These are phyloP conservation scores for Lentinula edodes DNA, from an alignment of 768 basidiomycete genomes.

Conservation along the genomic window DNA sequence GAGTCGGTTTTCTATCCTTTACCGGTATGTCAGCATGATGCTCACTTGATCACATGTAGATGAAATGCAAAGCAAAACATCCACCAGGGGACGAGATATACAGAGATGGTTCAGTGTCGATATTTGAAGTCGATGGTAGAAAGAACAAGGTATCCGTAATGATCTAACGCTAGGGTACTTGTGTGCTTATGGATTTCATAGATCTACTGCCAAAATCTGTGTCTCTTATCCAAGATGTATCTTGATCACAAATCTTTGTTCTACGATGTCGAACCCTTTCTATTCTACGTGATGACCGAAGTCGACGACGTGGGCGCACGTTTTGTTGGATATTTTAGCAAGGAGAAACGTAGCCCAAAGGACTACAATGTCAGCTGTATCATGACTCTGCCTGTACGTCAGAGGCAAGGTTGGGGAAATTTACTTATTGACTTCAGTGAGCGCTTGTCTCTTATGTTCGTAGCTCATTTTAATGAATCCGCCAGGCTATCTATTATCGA, in stretches of 20 bases:
- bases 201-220: slow-evolving; percentile 99
- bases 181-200: slow-evolving; percentile 19
- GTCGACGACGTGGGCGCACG: slow-evolving; percentile 84
- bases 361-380: slow-evolving; percentile 99
- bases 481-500: slow-evolving; percentile 90
- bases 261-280: slow-evolving; percentile 98
- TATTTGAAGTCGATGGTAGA: slow-evolving; percentile 97
- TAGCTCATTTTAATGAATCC: background rate
- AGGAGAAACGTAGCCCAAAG: slow-evolving; percentile 95
- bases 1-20: slow-evolving; percentile 22
- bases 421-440: slow-evolving; percentile 96
- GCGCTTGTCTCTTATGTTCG: slow-evolving; percentile 22
- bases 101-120: slow-evolving; percentile 78
- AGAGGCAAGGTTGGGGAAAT: slow-evolving; percentile 95
- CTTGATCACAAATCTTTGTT: slow-evolving; percentile 98
- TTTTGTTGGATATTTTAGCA: slow-evolving; percentile 98
- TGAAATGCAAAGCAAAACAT: slow-evolving; percentile 92
- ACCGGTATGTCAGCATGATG: background rate
- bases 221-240: slow-evolving; percentile 97
- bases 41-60: slow-evolving; percentile 35
- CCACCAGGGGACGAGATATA: slow-evolving; percentile 99
- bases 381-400: slow-evolving; percentile 95
- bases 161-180: background rate
- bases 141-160: slow-evolving; percentile 75
- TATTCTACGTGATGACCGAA: slow-evolving; percentile 98